Evolutionary conservation across 169 alveolate genomes (phyloP), one percentile per base, ranked within the genome.

Genomic region (Plasmodium inui): DNA sequence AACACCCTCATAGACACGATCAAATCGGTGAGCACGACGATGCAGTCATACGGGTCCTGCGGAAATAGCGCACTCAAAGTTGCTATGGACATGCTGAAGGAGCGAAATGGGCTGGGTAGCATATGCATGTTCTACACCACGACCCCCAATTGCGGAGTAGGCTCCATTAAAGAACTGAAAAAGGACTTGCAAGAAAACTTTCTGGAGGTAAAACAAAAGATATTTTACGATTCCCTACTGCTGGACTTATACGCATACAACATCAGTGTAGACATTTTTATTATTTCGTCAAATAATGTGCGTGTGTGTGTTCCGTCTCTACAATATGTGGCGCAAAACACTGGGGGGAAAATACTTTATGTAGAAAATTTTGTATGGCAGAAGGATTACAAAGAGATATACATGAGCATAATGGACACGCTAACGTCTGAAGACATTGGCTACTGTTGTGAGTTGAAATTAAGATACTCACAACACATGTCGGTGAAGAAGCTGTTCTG

Each of bases 391-490:
- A 88, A 88, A 50, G 94, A 88, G 72, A 39, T 88, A n/a, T 88
- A 88, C 53, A 88, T 88, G 94, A 88, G 46, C 46, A 88, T 88
- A 88, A 88, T 39, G 71, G 94, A 88, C 30, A 88, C 82, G 14
- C 22, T 88, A 32, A 88, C 89, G 70, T 88, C 94, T 3, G 94
- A 88, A 88, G 82, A 88, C 46, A 88, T 88, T 44, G 97, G 92
- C 3, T 96, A 96, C 81, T 92, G 91, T 44, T 96, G 97, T 86
- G 97, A 96, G 88, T 76, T 96, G 74, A 96, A 94, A 74, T 92
- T 96, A 79, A 50, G 97, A 70, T 78, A 90, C 44, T 89, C 96
- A 22, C 96, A 95, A 26, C 78, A 88, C 53, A 81, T 96, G 28
- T 22, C 82, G 55, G 93, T 96, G 32, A 90, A 82, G 57, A 96